Evolutionary conservation across 2,329 filamentous ascomycete genomes (phyloP), one percentile per base, ranked within the genome.

Genomic region (Cordyceps farinosa): DNA sequence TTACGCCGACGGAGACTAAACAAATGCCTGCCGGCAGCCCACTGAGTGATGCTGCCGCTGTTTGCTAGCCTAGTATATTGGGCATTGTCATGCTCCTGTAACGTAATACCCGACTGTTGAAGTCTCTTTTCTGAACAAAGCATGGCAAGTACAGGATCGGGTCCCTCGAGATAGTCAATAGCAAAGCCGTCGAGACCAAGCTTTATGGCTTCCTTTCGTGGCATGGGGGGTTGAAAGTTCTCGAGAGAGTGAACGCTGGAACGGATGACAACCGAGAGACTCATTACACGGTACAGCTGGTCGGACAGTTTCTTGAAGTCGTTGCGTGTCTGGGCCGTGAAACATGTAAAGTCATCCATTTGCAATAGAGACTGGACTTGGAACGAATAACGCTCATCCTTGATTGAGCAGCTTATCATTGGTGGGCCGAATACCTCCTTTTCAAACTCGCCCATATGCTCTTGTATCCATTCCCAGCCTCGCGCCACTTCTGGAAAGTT

Each of bases 101-200:
- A 77, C 17, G 84, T 80, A 51, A 94, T 83, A 0, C 86, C 91
- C 6, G 88, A 88, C 32, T 80, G 78, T 69, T 96, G 87, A 7
- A 97, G 75, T 60, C 79, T 83, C 64, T 83, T 85, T 68, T 90
- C 88, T 13, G 87, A 84, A 74, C 92, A 97, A 29, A 99, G 84
- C 90, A 96, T 95, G 7, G 91, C 89, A 40, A 98, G 78, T 1
- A 99, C 91, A 1, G 90, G 84, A 1, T 89, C 87, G 0, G 96
- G 96, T 0, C 94, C 95, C 40, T 88, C 83, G 6, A 99, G 72
- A 64, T 84, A 91, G 70, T 98, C 90, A 32, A 90, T 81, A 0
- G 92, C 87, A 78, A 90, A 97, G 2, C 89, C 87, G 66, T 96
- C 89, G 56, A 99, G 84, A 0, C 92, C 92, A 74, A 86, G 64